Evolutionary conservation across 2,329 filamentous ascomycete species (phyloP), one percentile per base, ranked within the genome.

Genomic region (Fusarium sp.): DNA sequence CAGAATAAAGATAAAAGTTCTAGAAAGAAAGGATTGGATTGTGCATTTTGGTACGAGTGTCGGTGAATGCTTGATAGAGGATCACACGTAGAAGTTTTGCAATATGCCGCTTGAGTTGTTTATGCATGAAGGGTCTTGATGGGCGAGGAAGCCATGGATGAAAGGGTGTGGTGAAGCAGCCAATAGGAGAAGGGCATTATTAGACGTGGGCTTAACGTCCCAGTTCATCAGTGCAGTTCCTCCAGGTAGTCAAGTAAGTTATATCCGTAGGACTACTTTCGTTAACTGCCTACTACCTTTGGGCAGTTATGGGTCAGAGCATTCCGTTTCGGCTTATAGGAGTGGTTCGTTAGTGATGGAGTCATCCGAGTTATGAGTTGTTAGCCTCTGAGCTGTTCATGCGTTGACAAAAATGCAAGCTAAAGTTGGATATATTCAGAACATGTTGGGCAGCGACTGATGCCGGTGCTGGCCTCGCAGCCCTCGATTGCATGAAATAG

Each of bases 341-440:
- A 59, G 56, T 58, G 36, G 56, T 6, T 44, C 34, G 28, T 43
- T 20, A 20, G 24, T 30, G 53, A 59, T 50, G 57, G 57, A 53
- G 68, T 67, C 62, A 62, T 45, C 55, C 43, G 63, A 56, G 59
- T 50, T 67, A 48, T 65, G 56, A 60, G 57, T 51, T 56, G 56
- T 62, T 61, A 62, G 58, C 52, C 62, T 69, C 67, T 70, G 45
- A 54, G 49, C 50, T 56, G 55, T 72, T 65, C 49, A 72, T 72
- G 69, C 69, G 55, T 61, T 62, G 65, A 65, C 34, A 43, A 51
- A 39, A 39, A 61, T 52, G 45, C 44, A 50, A 43, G 47, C 45
- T 62, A 40, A 49, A 54, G 21, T 56, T 48, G 52, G 43, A 39
- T 32, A 49, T 56, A 40, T 32, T 45, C 39, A 39, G 10, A 32